These are phyloP conservation scores for Gremmenia infestans DNA, from an alignment of 2,329 filamentous ascomycete species.

Conservation along the genomic window DNA sequence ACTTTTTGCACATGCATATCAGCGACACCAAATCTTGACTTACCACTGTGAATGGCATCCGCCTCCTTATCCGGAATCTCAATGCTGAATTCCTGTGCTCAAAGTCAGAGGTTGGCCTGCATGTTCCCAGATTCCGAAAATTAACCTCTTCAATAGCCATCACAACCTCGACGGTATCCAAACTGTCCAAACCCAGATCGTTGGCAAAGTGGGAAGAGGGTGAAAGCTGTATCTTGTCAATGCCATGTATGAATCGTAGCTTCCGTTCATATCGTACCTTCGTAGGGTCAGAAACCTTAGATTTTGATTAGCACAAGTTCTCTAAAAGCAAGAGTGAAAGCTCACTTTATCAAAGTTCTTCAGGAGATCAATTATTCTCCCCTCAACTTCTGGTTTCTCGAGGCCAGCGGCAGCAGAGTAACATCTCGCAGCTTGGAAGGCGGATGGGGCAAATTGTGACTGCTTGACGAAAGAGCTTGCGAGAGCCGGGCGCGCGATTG, in stretches of 20 bases:
- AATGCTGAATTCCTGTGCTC: constrained; percentile 58
- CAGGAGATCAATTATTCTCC: constrained; percentile 85
- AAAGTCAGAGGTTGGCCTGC: constrained; percentile 20
- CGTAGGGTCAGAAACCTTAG: constrained; percentile 60
- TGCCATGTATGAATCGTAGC: constrained; percentile 4
- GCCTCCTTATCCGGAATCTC: constrained; percentile 79
- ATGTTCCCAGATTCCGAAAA: constrained; percentile 3
- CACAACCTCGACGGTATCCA: constrained; percentile 98
- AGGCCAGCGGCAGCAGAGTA: constrained; percentile 82
- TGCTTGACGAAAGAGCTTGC: constrained; percentile 57
- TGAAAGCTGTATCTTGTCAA: constrained; percentile 60
- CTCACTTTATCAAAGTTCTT: constrained; percentile 95
- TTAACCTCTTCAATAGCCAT: constrained; percentile 98
- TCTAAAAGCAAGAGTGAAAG: constrained; percentile 13
- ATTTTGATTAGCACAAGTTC: constrained; percentile 20
- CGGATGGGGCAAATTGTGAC: constrained; percentile 57
- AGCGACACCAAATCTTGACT: constrained; percentile 30
- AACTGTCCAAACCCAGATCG: constrained; percentile 92
- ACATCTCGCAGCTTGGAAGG: constrained; percentile 68
- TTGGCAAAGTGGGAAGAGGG: constrained; percentile 86
- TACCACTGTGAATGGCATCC: constrained; percentile 72
- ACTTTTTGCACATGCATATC: background rate
- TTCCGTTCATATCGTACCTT: constrained; percentile 45
- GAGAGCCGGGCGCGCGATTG: constrained; percentile 55
- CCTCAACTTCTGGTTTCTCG: constrained; percentile 79